Evolutionary conservation across 2,329 filamentous ascomycete species (phyloP).

Genomic region (Beauveria sp.): DNA sequence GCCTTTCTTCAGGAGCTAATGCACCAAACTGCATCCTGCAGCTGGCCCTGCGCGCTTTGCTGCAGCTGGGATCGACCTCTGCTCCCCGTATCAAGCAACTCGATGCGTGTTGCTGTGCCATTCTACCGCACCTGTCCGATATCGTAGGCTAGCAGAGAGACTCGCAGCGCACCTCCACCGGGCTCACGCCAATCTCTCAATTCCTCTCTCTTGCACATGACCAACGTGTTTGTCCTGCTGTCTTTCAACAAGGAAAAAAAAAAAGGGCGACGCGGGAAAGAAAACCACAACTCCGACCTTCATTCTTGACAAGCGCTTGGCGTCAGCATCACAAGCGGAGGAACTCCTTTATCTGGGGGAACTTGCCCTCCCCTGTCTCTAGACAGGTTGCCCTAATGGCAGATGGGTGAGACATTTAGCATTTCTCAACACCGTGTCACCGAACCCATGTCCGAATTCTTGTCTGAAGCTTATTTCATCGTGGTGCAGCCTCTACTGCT

Average conservation of each 20-base stretch:
- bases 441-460: conserved; percentile 1
- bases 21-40: background rate
- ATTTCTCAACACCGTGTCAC: background rate
- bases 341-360: background rate
- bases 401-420: conserved; percentile 1
- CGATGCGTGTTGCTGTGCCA: background rate
- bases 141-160: background rate
- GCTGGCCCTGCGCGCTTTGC: background rate
- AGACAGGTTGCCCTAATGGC: background rate
- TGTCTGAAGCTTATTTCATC: conserved; percentile 8
- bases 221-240: background rate
- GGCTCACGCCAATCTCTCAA: background rate
- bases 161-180: too few species aligned
- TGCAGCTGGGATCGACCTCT: conserved; percentile 5
- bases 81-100: conserved; percentile 4
- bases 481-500: background rate
- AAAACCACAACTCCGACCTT: background rate
- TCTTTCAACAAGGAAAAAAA: background rate
- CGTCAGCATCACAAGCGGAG: background rate
- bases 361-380: too few species aligned
- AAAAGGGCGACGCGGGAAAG: background rate
- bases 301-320: background rate
- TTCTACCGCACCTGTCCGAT: background rate
- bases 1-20: background rate
- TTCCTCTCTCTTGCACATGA: background rate